These are phyloP conservation scores for Claviceps maximensis DNA, from an alignment of 2,329 filamentous ascomycete genomes.

Conservation along the genomic window DNA sequence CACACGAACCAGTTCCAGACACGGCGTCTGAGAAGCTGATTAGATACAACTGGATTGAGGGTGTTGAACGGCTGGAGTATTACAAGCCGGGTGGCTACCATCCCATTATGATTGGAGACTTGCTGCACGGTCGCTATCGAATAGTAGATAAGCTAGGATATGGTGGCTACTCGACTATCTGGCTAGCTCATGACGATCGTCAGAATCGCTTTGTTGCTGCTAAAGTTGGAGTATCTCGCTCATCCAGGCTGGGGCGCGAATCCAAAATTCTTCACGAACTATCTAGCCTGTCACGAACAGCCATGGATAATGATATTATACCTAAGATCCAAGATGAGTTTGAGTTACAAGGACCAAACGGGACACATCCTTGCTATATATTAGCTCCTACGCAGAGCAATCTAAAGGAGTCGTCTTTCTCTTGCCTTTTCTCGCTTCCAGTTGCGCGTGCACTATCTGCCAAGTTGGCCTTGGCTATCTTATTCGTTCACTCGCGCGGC, in stretches of 20 bases:
- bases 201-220: not conserved
- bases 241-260: not conserved
- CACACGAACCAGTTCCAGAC: too few relatives aligned
- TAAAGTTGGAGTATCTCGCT: not conserved
- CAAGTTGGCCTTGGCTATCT: not conserved
- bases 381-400: not conserved
- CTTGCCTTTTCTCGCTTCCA: not conserved
- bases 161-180: not conserved
- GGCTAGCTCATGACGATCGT: not conserved
- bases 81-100: not conserved
- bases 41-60: not conserved
- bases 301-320: not conserved
- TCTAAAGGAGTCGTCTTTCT: not conserved
- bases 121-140: not conserved
- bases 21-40: too few relatives aligned
- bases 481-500: not conserved
- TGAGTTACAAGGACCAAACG: not conserved
- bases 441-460: not conserved
- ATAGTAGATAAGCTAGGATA: not conserved
- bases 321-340: not conserved
- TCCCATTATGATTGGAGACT: not conserved
- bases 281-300: not conserved
- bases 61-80: not conserved
- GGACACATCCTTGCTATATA: not conserved
- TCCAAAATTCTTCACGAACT: not conserved